Percentiles rank a stretch among this genome's conserved stretches.
Evolutionary conservation across 1,284 basidiomycete genomes (phyloP).

Genomic region (Ustilago xerochloae): DNA sequence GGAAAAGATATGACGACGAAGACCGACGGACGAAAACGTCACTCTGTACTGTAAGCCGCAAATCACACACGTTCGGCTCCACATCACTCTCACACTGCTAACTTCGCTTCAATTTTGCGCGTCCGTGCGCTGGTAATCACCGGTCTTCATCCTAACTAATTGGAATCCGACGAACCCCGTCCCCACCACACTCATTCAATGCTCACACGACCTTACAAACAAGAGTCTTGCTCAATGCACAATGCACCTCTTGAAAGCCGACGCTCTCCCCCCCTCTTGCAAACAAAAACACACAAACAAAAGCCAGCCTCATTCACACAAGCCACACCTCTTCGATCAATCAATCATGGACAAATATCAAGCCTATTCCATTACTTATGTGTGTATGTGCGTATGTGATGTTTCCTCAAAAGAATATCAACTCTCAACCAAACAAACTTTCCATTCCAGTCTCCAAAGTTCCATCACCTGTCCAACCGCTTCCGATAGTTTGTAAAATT

Average conservation of each 20-base stretch:
- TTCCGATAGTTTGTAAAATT: constrained; percentile 46
- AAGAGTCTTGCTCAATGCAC: too few species aligned
- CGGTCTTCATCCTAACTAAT: neutral
- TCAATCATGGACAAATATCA: too few species aligned
- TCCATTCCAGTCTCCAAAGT: constrained; percentile 49
- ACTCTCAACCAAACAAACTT: constrained; percentile 31
- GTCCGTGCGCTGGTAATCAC: neutral
- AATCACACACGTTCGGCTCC: too few species aligned
- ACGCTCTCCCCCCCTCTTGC: neutral
- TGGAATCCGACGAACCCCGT: constrained; percentile 24
- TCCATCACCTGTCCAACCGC: constrained; percentile 46
- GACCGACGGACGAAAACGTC: constrained; percentile 7
- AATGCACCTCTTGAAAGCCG: too few species aligned
- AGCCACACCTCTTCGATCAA: neutral
- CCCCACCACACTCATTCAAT: neutral
- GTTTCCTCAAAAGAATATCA: too few species aligned
- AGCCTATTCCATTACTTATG: neutral
- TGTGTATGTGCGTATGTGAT: too few species aligned
- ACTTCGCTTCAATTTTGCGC: too few species aligned
- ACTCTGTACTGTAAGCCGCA: neutral
- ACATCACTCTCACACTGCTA: too few species aligned
- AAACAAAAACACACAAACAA: neutral
- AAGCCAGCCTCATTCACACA: neutral
- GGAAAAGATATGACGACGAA: constrained; percentile 5
- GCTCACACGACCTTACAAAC: constrained; percentile 17